phyloP scores from a whole-genome alignment of 768 basidiomycete genomes.

The Suillus fuscotomentosus region DNA sequence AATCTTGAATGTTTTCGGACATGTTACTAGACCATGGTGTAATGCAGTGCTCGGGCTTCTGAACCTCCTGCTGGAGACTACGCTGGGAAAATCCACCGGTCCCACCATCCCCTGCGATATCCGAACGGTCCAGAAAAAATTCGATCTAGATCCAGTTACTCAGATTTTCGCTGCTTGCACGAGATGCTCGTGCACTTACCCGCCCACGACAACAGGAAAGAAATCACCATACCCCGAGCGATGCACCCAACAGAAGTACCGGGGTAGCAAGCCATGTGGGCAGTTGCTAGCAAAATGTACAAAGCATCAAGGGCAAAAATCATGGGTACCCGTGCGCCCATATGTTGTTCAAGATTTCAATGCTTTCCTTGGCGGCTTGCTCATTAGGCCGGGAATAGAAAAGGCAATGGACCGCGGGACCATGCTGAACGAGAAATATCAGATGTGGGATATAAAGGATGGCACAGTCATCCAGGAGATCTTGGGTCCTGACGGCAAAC shows the following conservation, averaged over 20 bases:
- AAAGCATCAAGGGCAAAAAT: background rate
- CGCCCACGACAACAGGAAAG: background rate
- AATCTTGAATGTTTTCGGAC: constrained; percentile 7
- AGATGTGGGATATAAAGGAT: constrained; percentile 27
- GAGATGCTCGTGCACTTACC: constrained; percentile 24
- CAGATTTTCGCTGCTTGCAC: constrained; percentile 24
- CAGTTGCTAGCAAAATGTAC: constrained; percentile 1
- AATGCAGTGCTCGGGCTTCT: constrained; percentile 7
- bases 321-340: constrained; percentile 7
- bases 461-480: constrained; percentile 23
- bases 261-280: constrained; percentile 15
- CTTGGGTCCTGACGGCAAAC: constrained; percentile 22
- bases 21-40: constrained; percentile 7
- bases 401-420: constrained; percentile 22
- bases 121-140: constrained; percentile 15
- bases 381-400: constrained; percentile 26
- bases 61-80: constrained; percentile 2
- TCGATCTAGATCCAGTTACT: constrained; percentile 18
- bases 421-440: background rate
- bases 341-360: constrained; percentile 28
- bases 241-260: constrained; percentile 17
- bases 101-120: constrained; percentile 12
- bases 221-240: constrained; percentile 15
- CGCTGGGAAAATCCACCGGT: background rate
- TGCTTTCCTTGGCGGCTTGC: constrained; percentile 26